A percentile compares a stretch with the other conserved stretches of the same genome.
phyloP scores from a whole-genome alignment of 1,284 basidiomycete genomes.

The Puccinia horiana region DNA sequence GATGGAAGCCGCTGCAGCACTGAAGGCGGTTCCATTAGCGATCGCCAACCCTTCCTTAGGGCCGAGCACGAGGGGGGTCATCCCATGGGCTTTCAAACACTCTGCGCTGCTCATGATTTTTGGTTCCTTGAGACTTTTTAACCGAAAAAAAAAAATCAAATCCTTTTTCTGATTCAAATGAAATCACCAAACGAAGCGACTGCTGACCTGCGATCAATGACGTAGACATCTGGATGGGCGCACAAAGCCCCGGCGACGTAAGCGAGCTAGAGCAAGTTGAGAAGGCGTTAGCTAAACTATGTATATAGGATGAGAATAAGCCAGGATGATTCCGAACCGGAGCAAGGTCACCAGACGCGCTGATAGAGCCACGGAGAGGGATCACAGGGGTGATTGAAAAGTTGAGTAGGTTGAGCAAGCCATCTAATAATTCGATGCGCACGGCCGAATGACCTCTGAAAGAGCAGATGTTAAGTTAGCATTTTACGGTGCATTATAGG shows the following conservation, averaged over 20 bases:
- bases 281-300: not conserved
- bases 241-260: conserved; percentile 78
- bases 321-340: conserved; percentile 53
- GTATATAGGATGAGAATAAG: conserved; percentile 43
- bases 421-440: conserved; percentile 75
- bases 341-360: conserved; percentile 68
- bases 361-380: conserved; percentile 78
- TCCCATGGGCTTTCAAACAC: conserved; percentile 68
- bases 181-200: no score
- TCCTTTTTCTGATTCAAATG: no score
- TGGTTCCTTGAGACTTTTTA: not conserved
- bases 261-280: conserved; percentile 68
- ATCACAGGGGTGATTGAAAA: conserved; percentile 77
- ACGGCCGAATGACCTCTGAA: conserved; percentile 76
- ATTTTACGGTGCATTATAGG: not conserved
- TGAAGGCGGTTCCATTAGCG: conserved; percentile 81
- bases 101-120: conserved; percentile 66
- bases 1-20: conserved; percentile 62
- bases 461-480: not conserved
- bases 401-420: conserved; percentile 72
- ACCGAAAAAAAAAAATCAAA: not conserved
- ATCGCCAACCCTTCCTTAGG: conserved; percentile 81
- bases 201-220: conserved; percentile 64
- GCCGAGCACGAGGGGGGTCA: conserved; percentile 70
- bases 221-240: conserved; percentile 74